Percentiles rank a stretch among this genome's conserved stretches.
These are phyloP conservation scores for Psilocybe tampanensis DNA, from an alignment of 768 basidiomycete genomes.

Conservation along the genomic window DNA sequence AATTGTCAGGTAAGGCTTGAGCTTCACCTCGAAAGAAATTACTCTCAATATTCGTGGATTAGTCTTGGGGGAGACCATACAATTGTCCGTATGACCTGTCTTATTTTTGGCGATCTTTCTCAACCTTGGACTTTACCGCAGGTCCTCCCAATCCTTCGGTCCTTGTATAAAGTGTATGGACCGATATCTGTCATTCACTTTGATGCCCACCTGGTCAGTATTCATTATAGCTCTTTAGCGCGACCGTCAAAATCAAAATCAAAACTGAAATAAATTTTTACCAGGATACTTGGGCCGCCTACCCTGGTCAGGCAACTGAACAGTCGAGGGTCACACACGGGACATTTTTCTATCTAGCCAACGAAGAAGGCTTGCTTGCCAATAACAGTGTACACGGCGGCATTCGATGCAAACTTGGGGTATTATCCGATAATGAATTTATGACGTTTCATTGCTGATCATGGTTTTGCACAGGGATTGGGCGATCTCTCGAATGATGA, in stretches of 20 bases:
- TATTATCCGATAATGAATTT: constrained; percentile 18
- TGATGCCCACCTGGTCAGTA: constrained; percentile 57
- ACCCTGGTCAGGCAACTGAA: constrained; percentile 56
- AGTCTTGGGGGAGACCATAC: constrained; percentile 90
- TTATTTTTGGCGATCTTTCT: constrained; percentile 37
- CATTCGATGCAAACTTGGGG: constrained; percentile 72
- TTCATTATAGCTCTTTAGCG: neutral
- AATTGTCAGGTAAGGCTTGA: constrained; percentile 57
- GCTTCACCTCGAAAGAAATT: neutral
- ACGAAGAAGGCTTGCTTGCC: constrained; percentile 74
- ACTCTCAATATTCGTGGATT: neutral
- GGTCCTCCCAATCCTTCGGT: constrained; percentile 82
- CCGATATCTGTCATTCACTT: constrained; percentile 85
- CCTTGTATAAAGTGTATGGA: constrained; percentile 78
- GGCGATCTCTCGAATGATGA: constrained; percentile 70
- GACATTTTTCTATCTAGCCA: constrained; percentile 82
- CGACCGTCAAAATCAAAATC: neutral
- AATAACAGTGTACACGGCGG: constrained; percentile 86
- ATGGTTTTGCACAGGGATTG: constrained; percentile 44
- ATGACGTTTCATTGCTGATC: neutral
- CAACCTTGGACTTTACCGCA: constrained; percentile 41
- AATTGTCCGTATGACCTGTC: constrained; percentile 48
- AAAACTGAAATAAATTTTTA: neutral
- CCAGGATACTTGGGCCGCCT: constrained; percentile 66
- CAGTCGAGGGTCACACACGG: constrained; percentile 81